Evolutionary conservation across 495 filamentous ascomycete genomes (phyloP).

Genomic region (Penicillium salamii): DNA sequence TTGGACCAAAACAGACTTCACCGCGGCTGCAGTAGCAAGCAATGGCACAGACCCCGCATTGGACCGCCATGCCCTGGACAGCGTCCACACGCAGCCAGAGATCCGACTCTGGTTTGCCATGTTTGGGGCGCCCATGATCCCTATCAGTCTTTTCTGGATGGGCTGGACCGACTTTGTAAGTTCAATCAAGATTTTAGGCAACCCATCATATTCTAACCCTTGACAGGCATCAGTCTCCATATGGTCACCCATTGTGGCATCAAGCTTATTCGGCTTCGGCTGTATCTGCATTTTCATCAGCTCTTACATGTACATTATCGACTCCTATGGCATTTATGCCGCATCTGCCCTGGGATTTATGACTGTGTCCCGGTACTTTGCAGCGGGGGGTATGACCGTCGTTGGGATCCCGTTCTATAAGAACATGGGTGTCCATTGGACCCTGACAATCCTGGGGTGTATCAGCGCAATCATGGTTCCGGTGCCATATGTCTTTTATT

Average conservation of each 20-base stretch:
- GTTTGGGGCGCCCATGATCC: conserved; percentile 16
- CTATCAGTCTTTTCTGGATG: conserved; percentile 61
- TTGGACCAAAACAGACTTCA: background rate
- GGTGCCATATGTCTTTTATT: conserved; percentile 53
- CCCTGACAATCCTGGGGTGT: conserved; percentile 52
- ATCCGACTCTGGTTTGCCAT: conserved; percentile 4
- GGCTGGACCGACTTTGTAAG: conserved; percentile 50
- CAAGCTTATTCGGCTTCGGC: conserved; percentile 51
- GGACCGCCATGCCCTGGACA: background rate
- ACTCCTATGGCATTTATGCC: conserved; percentile 46
- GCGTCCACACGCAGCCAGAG: background rate
- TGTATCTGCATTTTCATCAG: conserved; percentile 52
- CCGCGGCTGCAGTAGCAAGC: background rate
- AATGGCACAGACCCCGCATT: background rate
- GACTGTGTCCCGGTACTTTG: conserved; percentile 49
- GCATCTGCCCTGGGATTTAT: conserved; percentile 48
- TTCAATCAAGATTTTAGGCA: no score
- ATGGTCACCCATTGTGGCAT: conserved; percentile 52
- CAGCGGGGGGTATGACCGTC: conserved; percentile 49
- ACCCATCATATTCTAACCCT: background rate
- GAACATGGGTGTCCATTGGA: conserved; percentile 55
- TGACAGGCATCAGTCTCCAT: conserved; percentile 40
- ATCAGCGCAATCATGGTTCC: conserved; percentile 50
- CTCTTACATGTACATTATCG: conserved; percentile 56
- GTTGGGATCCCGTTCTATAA: conserved; percentile 50